These are phyloP conservation scores for Bruguiera sexangula DNA, from an alignment of 345 rosid species.

Conservation along the genomic window DNA sequence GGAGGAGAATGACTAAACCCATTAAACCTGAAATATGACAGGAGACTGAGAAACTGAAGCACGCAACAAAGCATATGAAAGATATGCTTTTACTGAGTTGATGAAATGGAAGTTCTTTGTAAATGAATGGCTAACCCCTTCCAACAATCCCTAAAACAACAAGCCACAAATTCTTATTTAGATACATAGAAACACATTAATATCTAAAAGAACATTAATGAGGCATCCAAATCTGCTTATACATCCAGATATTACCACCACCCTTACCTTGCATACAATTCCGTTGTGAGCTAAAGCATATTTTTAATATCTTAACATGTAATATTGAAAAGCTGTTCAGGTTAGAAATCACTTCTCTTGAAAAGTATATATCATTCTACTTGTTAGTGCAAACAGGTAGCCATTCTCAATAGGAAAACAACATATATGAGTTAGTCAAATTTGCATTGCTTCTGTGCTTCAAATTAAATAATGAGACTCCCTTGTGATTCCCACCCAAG, in stretches of 20 bases:
- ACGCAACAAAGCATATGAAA: slow-evolving; percentile 88
- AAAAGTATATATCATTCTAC: neutral
- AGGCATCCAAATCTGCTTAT: neutral
- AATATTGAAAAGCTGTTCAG: no score
- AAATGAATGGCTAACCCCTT: slow-evolving; percentile 91
- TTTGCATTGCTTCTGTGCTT: neutral
- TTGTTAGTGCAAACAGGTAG: neutral
- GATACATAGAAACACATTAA: neutral
- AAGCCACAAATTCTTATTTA: neutral
- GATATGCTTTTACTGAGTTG: slow-evolving; percentile 97
- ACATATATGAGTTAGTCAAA: neutral
- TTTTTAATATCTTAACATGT: neutral
- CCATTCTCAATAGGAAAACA: neutral
- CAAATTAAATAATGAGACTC: neutral
- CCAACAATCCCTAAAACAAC: slow-evolving; percentile 75
- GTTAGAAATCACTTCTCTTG: neutral
- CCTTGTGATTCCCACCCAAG: neutral
- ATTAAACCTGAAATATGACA: slow-evolving; percentile 83
- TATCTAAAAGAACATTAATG: neutral
- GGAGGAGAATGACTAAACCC: slow-evolving; percentile 8
- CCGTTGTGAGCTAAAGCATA: no score
- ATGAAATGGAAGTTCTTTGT: slow-evolving; percentile 93
- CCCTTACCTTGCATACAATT: neutral
- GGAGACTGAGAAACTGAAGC: slow-evolving; percentile 92
- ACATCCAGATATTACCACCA: neutral